phyloP scores from a whole-genome alignment of 768 basidiomycete genomes.

The Leucosporidium creatinivorum region DNA sequence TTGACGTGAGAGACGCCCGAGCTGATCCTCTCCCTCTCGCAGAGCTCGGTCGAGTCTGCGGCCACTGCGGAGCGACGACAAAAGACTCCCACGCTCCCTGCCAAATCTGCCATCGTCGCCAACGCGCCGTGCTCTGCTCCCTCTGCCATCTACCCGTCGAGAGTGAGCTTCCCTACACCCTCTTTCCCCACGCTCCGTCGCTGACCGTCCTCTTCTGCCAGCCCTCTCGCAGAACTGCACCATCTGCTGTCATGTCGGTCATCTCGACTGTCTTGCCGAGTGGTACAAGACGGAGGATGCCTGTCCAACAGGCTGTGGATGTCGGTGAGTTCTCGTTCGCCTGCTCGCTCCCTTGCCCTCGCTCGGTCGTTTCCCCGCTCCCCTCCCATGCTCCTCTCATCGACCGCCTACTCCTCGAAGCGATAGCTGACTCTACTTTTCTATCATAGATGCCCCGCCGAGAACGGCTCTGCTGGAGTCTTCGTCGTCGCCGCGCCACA shows the following conservation, averaged over 20 bases:
- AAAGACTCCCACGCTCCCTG: neutral
- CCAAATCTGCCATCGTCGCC: slow-evolving; percentile 5
- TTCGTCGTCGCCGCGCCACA: too few relatives aligned
- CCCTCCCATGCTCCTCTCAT: too few relatives aligned
- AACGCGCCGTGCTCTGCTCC: slow-evolving; percentile 2
- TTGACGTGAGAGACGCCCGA: neutral
- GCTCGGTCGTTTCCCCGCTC: too few relatives aligned
- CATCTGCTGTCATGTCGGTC: slow-evolving; percentile 23
- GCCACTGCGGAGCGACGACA: neutral
- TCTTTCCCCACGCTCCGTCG: neutral
- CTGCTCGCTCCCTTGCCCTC: too few relatives aligned
- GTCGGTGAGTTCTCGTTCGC: slow-evolving; percentile 13
- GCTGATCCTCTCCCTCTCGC: neutral
- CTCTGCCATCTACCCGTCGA: slow-evolving; percentile 25
- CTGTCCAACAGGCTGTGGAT: slow-evolving; percentile 29
- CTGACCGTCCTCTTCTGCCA: neutral
- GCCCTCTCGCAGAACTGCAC: slow-evolving; percentile 23
- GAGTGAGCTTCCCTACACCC: neutral
- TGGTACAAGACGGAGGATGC: slow-evolving; percentile 13
- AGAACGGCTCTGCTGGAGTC: too few relatives aligned
- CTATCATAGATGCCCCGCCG: too few relatives aligned
- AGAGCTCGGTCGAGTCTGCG: slow-evolving; percentile 14
- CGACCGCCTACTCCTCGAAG: too few relatives aligned
- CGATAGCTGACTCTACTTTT: too few relatives aligned
- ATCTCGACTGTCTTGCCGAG: slow-evolving; percentile 21